Conservation (phyloP, 2,329 filamentous ascomycete genomes). For the Alternaria sp. region DNA sequence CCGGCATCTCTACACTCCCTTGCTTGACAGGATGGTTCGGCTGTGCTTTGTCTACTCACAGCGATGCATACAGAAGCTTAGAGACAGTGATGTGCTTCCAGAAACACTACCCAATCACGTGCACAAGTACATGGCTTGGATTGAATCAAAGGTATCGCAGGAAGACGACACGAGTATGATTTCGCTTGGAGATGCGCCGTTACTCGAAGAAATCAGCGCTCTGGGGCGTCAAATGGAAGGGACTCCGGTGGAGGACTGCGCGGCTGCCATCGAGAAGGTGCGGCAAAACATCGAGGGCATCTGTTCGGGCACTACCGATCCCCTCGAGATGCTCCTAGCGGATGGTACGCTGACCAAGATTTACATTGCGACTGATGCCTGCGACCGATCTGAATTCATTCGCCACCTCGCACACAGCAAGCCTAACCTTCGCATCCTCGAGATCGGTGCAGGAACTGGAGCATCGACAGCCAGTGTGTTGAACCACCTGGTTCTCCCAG, state of each 20-base stretch:
- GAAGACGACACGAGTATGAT: too few species aligned
- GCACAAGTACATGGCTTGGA: too few species aligned
- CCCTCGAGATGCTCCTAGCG: background rate
- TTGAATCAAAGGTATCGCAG: too few species aligned
- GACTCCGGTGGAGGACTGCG: too few species aligned
- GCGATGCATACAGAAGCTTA: background rate
- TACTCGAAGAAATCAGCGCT: too few species aligned
- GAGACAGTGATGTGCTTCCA: background rate
- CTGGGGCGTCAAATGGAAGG: too few species aligned
- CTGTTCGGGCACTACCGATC: background rate
- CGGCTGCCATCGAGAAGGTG: background rate
- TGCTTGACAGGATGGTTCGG: background rate
- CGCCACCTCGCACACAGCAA: conserved; percentile 13
- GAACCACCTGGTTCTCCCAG: background rate
- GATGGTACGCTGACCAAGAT: background rate
- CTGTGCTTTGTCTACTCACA: background rate
- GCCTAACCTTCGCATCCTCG: conserved; percentile 10
- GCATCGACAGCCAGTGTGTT: background rate
- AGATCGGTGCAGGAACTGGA: conserved; percentile 15
- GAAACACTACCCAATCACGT: too few species aligned
- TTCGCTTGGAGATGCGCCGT: too few species aligned
- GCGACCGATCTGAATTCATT: background rate
- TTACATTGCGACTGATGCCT: background rate
- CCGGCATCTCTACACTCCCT: background rate
- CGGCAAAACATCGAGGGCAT: background rate